Evolutionary conservation across 192 early-diverging fungal genomes (phyloP), one percentile per base, ranked within the genome.

Genomic region (Backusella circina): DNA sequence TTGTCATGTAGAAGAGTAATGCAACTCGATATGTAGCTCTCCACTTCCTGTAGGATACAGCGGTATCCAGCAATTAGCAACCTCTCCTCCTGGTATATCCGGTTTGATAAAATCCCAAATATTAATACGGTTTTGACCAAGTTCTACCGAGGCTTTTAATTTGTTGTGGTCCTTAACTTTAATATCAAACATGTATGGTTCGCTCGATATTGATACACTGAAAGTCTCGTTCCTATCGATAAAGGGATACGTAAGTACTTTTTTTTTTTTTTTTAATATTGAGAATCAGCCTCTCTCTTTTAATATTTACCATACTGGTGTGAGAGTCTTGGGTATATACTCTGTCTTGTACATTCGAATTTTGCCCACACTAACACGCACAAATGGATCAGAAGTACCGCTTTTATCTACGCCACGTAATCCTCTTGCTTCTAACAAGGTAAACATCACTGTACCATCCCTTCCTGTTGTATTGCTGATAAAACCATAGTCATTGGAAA

Each of bases 341-440:
- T 72, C 72, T 5, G 80, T 78, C 21, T 78, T 82, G 39, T 81
- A 67, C 15, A 71, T 50, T 28, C 26, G 38, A 26, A 65, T 21
- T 26, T 54, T 75, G 13, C 75, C 80, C 5, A 68, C 65, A 9
- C 23, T 64, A 35, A 78, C 70, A 37, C 77, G 68, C 5, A 78
- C 73, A 64, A 57, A 78, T 7, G 73, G 69, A 67, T 82, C 76
- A 44, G 75, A 77, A 21, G 67, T 70, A 18, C 65, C 65, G 35
- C 71, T 50, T 33, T 75, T 78, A 76, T 93, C 91, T 5, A 90
- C 87, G 1, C 85, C 85, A 70, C 86, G 86, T 15, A 91, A 75
- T 21, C 84, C 78, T 67, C 79, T 51, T 16, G 90, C 91, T 31
- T 65, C 79, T 6, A 87, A 30, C 35, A 93, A 75, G 30, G 74